Evolutionary conservation across 1,139 yeast species (phyloP), one percentile per base, ranked within the genome.

Genomic region (Hansenula anomala): DNA sequence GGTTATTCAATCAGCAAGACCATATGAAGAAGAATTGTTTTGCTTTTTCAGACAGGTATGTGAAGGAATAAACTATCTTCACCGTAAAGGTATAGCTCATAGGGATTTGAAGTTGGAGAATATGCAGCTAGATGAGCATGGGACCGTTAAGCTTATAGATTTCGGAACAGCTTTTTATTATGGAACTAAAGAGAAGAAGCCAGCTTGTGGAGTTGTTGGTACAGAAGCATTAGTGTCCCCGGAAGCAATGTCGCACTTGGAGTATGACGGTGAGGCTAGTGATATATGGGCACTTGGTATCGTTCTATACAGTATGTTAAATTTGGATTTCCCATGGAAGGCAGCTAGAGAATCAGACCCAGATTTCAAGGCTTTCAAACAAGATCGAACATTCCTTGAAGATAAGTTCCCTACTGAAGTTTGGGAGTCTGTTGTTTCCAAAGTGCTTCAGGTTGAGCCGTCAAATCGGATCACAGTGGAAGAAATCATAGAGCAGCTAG

Each of bases 281-380:
- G 87, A 80, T 60, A 63, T 79, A 39, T 80, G 86, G 87, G 74
- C 82, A 0, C 43, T 72, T 29, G 80, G 74, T 0, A 60, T 73
- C 2, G 55, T 73, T 3, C 49, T 71, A 3, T 64, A 61, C 41
- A 66, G 61, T 44, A 46, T 70, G 42, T 15, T 61, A 4, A 48
- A 52, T 19, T 55, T 42, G 16, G 37, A 90, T 45, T 88, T 87
- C 62, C 96, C 96, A 0, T 88, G 96, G 96, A 86, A 83, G 53
- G 80, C 83, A 10, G 95, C 96, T 2, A 75, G 78, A 48, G 64
- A 75, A 18, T 77, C 81, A 13, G 96, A 88, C 59, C 74, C 75
- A 46, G 79, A 89, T 42, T 88, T 79, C 65, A 73, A 75, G 59
- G 60, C 72, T 66, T 65, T 40, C 14, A 22, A 24, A 14, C 13